Evolutionary conservation across 2,329 filamentous ascomycete genomes (phyloP).

Genomic region (Aspergillus spinulosporus): DNA sequence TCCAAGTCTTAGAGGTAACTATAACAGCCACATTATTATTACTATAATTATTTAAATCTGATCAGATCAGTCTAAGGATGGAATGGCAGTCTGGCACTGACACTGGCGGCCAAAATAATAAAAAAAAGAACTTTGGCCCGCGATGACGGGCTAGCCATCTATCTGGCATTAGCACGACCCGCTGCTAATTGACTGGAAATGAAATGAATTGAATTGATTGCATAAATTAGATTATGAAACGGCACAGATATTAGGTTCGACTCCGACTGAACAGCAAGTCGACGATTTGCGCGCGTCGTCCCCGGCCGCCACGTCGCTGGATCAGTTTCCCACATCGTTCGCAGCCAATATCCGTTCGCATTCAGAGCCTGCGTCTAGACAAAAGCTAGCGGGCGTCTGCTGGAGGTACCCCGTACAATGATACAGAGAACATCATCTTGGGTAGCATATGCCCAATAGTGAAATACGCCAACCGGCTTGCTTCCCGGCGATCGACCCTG

Average conservation of each 20-base stretch:
- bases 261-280: neutral
- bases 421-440: neutral
- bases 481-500: constrained; percentile 10
- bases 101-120: neutral
- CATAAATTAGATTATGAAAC: neutral
- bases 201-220: neutral
- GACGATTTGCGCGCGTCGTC: neutral
- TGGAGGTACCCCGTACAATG: neutral
- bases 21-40: neutral
- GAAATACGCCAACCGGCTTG: constrained; percentile 10
- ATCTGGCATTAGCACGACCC: neutral
- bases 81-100: neutral
- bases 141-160: neutral
- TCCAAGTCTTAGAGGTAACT: neutral
- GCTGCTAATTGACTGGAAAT: neutral
- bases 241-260: neutral
- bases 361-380: neutral
- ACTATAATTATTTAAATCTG: neutral
- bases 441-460: constrained; percentile 4
- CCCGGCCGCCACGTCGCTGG: neutral
- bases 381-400: neutral
- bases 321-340: neutral
- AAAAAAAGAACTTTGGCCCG: neutral
- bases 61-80: neutral
- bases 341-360: neutral